Evolutionary conservation across 2,329 filamentous ascomycete genomes (phyloP), one percentile per base, ranked within the genome.

Genomic region (Fusarium sp.): DNA sequence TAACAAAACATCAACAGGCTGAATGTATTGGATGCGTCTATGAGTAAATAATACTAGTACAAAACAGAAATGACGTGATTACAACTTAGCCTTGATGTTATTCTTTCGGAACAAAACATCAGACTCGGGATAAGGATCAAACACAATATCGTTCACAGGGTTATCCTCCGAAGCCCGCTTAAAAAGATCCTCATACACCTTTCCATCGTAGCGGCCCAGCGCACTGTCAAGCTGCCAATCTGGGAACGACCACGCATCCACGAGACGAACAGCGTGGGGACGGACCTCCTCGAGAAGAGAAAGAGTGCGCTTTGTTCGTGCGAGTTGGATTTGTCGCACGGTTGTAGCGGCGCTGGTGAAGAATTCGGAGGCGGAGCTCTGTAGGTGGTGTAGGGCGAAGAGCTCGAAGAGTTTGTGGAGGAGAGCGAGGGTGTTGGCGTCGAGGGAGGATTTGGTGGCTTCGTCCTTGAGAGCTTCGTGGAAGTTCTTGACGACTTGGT

Each of bases 321-420:
- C 86, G 12, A 94, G 85, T 63, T 88, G 86, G 75, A 94, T 93
- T 81, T 94, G 92, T 38, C 90, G 86, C 27, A 92, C 89, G 0
- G 90, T 92, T 27, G 90, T 88, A 4, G 91, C 92, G 24, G 86
- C 84, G 1, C 86, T 90, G 11, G 88, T 87, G 82, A 92, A 93
- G 84, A 94, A 94, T 72, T 94, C 91, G 24, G 86, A 86, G 0
- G 89, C 88, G 74, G 93, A 90, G 55, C 85, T 84, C 79, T 93
- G 90, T 12, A 94, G 67, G 60, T 83, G 74, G 75, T 84, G 84
- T 83, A 91, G 84, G 81, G 87, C 79, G 87, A 94, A 91, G 87
- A 96, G 90, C 91, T 94, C 87, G 88, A 93, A 92, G 87, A 96
- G 83, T 90, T 89, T 89, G 80, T 89, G 87, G 73, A 94, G 81